Conservation (phyloP, 371 early-diverging fungal genomes). For the Choanephora cucurbitarum region DNA sequence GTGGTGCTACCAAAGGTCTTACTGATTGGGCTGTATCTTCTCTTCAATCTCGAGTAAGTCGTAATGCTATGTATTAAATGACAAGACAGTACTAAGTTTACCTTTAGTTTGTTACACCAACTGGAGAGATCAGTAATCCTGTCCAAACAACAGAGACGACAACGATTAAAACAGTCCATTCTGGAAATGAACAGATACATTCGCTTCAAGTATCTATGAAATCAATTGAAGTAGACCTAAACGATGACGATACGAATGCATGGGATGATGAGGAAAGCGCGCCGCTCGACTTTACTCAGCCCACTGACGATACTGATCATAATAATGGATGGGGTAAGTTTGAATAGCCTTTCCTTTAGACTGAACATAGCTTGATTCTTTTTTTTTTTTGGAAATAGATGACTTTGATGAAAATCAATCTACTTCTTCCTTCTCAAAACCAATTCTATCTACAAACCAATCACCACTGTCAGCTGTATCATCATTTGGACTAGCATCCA, state of each 20-base stretch:
- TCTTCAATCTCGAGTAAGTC: slow-evolving; percentile 43
- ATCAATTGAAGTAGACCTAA: slow-evolving; percentile 4
- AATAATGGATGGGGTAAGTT: slow-evolving; percentile 44
- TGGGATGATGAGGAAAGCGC: slow-evolving; percentile 44
- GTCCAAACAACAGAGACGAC: too few relatives aligned
- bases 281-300: slow-evolving; percentile 15
- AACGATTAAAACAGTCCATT: background rate
- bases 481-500: slow-evolving; percentile 21
- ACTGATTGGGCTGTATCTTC: slow-evolving; percentile 57
- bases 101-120: slow-evolving; percentile 33
- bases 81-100: background rate
- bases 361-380: background rate
- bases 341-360: background rate
- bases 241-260: slow-evolving; percentile 21
- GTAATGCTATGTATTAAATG: too few relatives aligned
- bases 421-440: background rate
- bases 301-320: slow-evolving; percentile 28
- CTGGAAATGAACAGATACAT: background rate
- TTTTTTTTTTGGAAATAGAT: background rate
- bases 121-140: slow-evolving; percentile 40
- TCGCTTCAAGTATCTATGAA: slow-evolving; percentile 5
- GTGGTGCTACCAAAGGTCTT: slow-evolving; percentile 50
- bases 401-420: too few relatives aligned
- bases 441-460: slow-evolving; percentile 3
- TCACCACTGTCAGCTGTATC: slow-evolving; percentile 8